Percentiles rank a stretch among this genome's conserved stretches.
phyloP scores from a whole-genome alignment of 129 eudicot species.

The Helianthus tuberosus region DNA sequence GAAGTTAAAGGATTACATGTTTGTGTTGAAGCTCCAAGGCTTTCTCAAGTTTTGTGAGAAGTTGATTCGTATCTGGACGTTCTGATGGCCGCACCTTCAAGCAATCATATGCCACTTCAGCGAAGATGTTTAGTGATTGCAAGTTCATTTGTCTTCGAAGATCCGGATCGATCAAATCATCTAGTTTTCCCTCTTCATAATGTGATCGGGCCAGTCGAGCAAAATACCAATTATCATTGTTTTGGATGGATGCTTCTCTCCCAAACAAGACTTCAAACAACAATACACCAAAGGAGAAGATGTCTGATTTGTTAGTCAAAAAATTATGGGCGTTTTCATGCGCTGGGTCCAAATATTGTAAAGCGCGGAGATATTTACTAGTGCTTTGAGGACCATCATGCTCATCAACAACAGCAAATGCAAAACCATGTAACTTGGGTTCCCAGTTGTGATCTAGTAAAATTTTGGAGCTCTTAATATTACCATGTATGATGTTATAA shows the following conservation, averaged over 20 bases:
- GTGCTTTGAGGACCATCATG: neutral
- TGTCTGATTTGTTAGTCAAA: conserved; percentile 3
- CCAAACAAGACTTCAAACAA: conserved; percentile 11
- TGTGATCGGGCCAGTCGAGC: neutral
- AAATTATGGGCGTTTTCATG: neutral
- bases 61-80: neutral
- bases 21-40: neutral
- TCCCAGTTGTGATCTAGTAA: conserved; percentile 3
- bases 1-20: no score
- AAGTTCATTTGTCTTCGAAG: neutral
- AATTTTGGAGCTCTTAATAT: conserved; percentile 2
- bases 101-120: neutral
- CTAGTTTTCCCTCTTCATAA: neutral
- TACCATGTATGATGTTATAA: conserved; percentile 1
- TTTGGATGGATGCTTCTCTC: neutral
- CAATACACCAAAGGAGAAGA: conserved; percentile 1
- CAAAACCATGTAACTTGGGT: conserved; percentile 11
- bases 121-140: neutral
- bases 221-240: neutral
- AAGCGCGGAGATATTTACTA: neutral
- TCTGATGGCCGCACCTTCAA: neutral
- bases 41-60: neutral
- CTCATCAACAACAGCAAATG: neutral
- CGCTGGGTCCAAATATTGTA: conserved; percentile 9
- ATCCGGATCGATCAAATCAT: neutral